A percentile compares a stretch with the other conserved stretches of the same genome.
Conservation (phyloP, 306 rosid species). For the Sophora flavescens region DNA sequence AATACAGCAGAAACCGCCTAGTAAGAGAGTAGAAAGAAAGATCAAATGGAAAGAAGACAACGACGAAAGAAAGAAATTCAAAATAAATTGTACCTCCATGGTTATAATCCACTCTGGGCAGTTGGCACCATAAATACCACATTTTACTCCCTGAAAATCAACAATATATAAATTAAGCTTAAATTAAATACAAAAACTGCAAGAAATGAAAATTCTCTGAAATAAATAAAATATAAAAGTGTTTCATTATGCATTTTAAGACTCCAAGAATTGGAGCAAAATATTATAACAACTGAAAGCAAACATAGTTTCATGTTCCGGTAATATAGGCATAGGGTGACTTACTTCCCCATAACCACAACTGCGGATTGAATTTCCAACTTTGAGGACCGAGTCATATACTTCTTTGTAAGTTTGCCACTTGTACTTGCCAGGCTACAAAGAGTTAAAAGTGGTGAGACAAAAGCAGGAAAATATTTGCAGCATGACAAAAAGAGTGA, state of each 20-base stretch:
- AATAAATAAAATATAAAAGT: background rate
- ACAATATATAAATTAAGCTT: conserved; percentile 22
- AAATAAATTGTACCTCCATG: conserved; percentile 75
- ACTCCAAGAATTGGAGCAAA: conserved; percentile 13
- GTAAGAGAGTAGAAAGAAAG: conserved; percentile 14
- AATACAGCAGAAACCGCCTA: conserved; percentile 29
- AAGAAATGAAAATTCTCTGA: background rate
- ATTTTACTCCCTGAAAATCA: conserved; percentile 71
- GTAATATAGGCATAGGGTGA: background rate
- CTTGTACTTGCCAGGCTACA: conserved; percentile 76
- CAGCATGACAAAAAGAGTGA: background rate
- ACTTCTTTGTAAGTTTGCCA: conserved; percentile 83
- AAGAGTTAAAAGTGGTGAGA: conserved; percentile 9
- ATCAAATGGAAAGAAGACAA: background rate
- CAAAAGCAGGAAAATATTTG: conserved; percentile 8
- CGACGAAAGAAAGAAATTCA: conserved; percentile 5
- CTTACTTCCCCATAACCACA: conserved; percentile 73
- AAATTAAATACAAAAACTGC: conserved; percentile 16
- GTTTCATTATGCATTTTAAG: background rate
- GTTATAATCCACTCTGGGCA: conserved; percentile 82
- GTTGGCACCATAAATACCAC: conserved; percentile 91
- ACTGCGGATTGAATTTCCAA: conserved; percentile 74
- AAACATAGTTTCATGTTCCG: conserved; percentile 4
- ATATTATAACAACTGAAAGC: background rate
- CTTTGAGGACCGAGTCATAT: conserved; percentile 65